Base-by-base conservation (phyloP, 495 filamentous ascomycete genomes). In the Letharia lupina region DNA sequence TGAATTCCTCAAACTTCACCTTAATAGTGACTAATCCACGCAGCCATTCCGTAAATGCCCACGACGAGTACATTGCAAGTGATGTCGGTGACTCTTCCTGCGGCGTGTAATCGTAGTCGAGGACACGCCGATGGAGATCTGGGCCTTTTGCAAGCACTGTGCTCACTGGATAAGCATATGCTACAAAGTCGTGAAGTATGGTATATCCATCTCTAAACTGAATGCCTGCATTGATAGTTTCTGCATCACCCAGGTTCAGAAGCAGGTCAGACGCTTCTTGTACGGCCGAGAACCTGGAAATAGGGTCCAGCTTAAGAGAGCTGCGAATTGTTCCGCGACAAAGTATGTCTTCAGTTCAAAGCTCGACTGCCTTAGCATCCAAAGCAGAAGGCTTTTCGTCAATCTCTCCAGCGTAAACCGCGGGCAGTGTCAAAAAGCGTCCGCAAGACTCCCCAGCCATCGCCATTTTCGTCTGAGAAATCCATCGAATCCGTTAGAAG, bases 11-110 rank as follows among this genome's bases (percentile, higher is more conserved):
- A 50, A 48, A 2, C 18, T 62, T 33, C 10, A 62, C 42, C 12
- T 45, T 6, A 18, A 52, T 3, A 37, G 6, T n/a, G n/a, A 8
- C 23, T 41, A 62, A 52, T 35, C 28, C 44, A 15, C 6, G 28
- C 45, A 44, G 45, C 61, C 61, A 62, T 9, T 9, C 0, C 7
- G 44, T 39, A 12, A 62, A 62, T 35, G 41, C 31, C 23, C 15
- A 35, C n/a, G 61, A 62, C 1, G 45, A 52, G 28, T 62, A 48
- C 61, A 62, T 62, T 37, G 44, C 61, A 8, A 62, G 61, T 39
- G 61, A 62, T 37, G 61, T 62, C 11, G 61, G 42, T 28, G 42
- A 11, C 42, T 62, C 44, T 23, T 62, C 4, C 2, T 50, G 4
- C 18, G 61, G 61, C 7, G 40, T 62, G 15, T 11, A 50, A 35